A percentile compares a stretch with the other conserved stretches of the same genome.
Conservation (phyloP, 176 grass and related monocot species). For the Avena insularis region DNA sequence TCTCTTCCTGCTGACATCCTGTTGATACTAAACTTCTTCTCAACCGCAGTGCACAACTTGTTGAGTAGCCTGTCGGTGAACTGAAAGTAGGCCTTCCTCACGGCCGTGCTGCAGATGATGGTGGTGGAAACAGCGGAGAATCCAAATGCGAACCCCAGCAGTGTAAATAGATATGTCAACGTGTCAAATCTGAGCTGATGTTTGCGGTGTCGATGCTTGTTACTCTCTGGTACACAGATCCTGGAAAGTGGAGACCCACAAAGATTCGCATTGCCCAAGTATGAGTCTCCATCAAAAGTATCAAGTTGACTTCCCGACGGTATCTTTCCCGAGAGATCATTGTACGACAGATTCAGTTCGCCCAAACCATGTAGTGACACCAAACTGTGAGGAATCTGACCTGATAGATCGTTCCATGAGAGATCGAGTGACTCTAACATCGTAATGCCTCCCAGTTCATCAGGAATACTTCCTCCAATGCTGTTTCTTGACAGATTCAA, state of each 20-base stretch:
- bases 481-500: conserved; percentile 17
- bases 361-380: accelerated
- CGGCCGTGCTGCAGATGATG: neutral
- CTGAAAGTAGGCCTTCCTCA: conserved; percentile 32
- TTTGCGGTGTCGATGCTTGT: neutral
- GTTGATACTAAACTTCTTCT: neutral
- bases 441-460: neutral
- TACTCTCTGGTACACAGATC: neutral
- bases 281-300: neutral
- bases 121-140: neutral
- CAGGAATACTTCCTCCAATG: conserved; percentile 34
- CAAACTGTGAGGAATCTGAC: conserved; percentile 15
- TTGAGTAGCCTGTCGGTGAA: neutral
- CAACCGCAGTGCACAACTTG: neutral
- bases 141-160: conserved; percentile 43
- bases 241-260: neutral
- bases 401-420: conserved; percentile 37
- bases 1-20: neutral
- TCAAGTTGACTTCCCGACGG: accelerated
- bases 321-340: neutral
- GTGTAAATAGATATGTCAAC: neutral
- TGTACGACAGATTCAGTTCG: neutral
- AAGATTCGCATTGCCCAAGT: neutral
- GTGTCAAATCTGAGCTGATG: neutral
- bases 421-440: conserved; percentile 34